A percentile compares a stretch with the other conserved stretches of the same genome.
These are phyloP conservation scores for Barbarea vulgaris DNA, from an alignment of 345 rosid species.

Conservation along the genomic window DNA sequence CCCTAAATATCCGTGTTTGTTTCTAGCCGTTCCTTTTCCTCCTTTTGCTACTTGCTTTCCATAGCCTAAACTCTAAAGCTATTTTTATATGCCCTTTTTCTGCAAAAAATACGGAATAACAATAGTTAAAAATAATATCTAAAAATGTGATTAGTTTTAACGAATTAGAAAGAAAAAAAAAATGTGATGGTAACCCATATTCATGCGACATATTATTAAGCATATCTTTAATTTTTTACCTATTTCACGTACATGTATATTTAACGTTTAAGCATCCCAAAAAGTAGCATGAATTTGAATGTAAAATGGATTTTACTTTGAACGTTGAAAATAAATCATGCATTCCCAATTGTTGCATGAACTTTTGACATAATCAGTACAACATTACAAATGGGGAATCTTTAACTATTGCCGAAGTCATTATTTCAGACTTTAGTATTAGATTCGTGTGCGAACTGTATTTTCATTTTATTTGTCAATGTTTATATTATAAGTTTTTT, in stretches of 20 bases:
- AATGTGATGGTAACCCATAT: not conserved
- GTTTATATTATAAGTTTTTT: too few relatives aligned
- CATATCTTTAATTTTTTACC: not conserved
- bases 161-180: not conserved
- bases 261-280: not conserved
- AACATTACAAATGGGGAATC: not conserved
- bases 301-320: not conserved
- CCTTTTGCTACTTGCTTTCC: conserved; percentile 28
- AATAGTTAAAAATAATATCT: not conserved
- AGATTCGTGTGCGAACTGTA: not conserved
- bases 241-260: not conserved
- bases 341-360: not conserved
- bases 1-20: conserved; percentile 46
- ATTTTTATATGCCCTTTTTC: not conserved
- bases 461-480: not conserved
- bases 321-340: not conserved
- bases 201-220: not conserved
- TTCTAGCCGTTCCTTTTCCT: conserved; percentile 43
- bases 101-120: not conserved
- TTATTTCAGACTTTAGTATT: not conserved
- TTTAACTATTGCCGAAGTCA: not conserved
- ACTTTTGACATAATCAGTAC: not conserved
- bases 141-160: not conserved
- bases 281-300: not conserved
- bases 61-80: not conserved